phyloP scores from a whole-genome alignment of 805 yeast genomes.

The Teunomyces aglyptinius region DNA sequence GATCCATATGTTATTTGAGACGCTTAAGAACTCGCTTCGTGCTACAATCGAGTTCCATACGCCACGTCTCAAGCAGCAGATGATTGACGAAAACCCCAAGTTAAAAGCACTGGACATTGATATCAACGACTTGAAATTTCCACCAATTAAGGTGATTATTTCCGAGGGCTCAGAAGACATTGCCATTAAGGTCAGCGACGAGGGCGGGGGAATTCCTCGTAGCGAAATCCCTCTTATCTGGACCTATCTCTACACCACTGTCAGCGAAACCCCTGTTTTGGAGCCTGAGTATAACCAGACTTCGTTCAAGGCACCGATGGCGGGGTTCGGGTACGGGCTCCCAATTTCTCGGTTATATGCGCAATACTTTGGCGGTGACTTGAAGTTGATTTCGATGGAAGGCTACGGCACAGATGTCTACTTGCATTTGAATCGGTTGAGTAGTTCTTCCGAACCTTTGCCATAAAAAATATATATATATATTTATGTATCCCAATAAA shows the following conservation, averaged over 20 bases:
- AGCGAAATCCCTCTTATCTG: constrained; percentile 81
- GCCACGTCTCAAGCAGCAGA: constrained; percentile 41
- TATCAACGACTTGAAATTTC: constrained; percentile 67
- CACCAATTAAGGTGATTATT: constrained; percentile 82
- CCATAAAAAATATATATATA: constrained; percentile 27
- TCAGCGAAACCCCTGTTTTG: constrained; percentile 64
- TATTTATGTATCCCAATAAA: background rate
- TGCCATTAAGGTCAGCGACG: constrained; percentile 86
- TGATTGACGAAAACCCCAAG: constrained; percentile 42
- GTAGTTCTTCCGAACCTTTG: constrained; percentile 69
- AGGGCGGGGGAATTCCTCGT: constrained; percentile 91
- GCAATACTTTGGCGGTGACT: constrained; percentile 87
- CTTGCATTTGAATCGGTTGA: constrained; percentile 76
- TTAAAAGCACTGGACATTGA: constrained; percentile 36
- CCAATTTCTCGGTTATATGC: constrained; percentile 86
- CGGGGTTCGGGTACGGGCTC: constrained; percentile 90
- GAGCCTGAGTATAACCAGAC: constrained; percentile 58
- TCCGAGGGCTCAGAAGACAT: constrained; percentile 90
- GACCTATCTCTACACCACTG: constrained; percentile 91
- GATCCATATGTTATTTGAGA: constrained; percentile 87
- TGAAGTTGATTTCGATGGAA: constrained; percentile 85
- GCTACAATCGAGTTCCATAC: constrained; percentile 86
- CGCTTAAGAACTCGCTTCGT: constrained; percentile 78
- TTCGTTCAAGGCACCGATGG: constrained; percentile 86
- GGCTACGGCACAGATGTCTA: constrained; percentile 94